Base-by-base conservation (phyloP, 148 eudicot genomes). In the Limonium bicolor region DNA sequence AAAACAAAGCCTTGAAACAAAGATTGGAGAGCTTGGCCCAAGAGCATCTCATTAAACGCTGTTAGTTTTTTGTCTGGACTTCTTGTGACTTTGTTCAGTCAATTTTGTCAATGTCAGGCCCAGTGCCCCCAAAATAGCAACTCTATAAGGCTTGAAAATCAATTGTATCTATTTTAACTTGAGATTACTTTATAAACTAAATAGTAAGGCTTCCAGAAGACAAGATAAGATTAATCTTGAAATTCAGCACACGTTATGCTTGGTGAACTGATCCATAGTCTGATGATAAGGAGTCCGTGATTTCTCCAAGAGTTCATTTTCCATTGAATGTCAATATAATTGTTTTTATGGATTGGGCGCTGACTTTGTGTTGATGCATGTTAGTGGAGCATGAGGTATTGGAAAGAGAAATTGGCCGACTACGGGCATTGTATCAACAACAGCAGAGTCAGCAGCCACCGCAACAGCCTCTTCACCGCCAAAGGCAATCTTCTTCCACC, bases 1-100 rank as follows among this genome's bases (percentile, higher is more conserved):
- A 90, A 73, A 90, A 90, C 64, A 90, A 90, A 69, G 69, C 95
- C 38, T 67, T 90, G 64, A 84, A 78, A 68, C 93, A 90, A 48
- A 83, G 95, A 17, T 41, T 84, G 36, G 95, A 90, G 55, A 85
- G 69, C 73, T 56, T 81, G 66, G 61, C 94, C 51, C 93, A 90
- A 62, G 99, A 90, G 69, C 78, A 84, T 67, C 87, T 80, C 52
- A 90, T 90, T 35, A 90, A 90, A 66, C 64, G 64, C 62, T 48
- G 99, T 90, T 71, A 80, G 99, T 70, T 36, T 46, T 18, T 20
- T n/a, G 11, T 2, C 23, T 11, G n/a, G n/a, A n/a, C n/a, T n/a
- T n/a, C n/a, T n/a, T n/a, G n/a, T n/a, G n/a, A 32, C 14, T 14
- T 19, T 38, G 42, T 49, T 23, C 41, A 25, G 17, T 44, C n/a